Evolutionary conservation across 306 rosid species (phyloP), one percentile per base, ranked within the genome.

Genomic region (Adenanthera pavonina): DNA sequence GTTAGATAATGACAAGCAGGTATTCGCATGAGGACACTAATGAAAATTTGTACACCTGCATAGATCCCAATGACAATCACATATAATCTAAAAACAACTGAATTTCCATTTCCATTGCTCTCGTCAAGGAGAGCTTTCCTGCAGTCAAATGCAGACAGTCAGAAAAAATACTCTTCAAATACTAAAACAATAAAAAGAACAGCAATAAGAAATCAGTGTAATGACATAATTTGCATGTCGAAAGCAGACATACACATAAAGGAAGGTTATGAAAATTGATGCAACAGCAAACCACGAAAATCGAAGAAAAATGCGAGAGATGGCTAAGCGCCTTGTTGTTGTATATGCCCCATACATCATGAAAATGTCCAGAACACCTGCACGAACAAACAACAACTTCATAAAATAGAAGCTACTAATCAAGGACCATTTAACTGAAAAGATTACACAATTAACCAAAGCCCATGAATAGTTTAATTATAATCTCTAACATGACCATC

Each of bases 291-390:
- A 95, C 99, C 97, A 95, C 75, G 90, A 40, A 83, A 92, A 95
- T 82, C 99, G 92, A 48, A 95, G 89, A 81, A 95, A 91, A 48
- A 95, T 92, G 52, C 99, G 91, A 54, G 95, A 86, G 73, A 95
- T 76, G 56, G 99, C 99, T 34, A 86, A 80, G 40, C 69, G 86
- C 65, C 97, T 87, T 12, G 97, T 81, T 20, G 97, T 95, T 84
- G 92, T 81, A 85, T 95, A 95, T 68, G 99, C 99, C 48, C 99
- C 99, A 85, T 88, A 91, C 99, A 95, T 95, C 99, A 95, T 95
- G 61, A 87, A 51, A 83, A 95, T 84, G 78, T 95, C 99, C 75
- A 95, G 87, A 83, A 95, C 94, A 88, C 99, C 99, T 95, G 82
- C 74, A 73, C 38, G 44, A 73, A 48, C 51, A 84, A 80, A 67